These are phyloP conservation scores for Discostella stelligera DNA, from an alignment of 352 stramenopile genomes.

Conservation along the genomic window DNA sequence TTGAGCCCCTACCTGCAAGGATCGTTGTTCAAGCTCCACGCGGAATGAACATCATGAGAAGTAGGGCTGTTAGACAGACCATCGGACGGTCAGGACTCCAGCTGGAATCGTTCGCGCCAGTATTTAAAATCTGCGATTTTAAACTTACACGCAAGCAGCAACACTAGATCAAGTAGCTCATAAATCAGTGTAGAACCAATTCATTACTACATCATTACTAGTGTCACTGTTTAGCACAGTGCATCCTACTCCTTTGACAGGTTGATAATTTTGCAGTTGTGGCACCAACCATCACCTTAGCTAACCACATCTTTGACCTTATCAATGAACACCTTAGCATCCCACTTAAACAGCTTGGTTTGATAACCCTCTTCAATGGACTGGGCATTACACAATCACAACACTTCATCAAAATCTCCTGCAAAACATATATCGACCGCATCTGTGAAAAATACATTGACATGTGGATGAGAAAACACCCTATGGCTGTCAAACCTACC, in stretches of 20 bases:
- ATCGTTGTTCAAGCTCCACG: background rate
- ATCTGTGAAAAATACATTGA: background rate
- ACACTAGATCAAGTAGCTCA: no score
- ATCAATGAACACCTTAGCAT: background rate
- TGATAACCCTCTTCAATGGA: conserved; percentile 12
- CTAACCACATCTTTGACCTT: conserved; percentile 16
- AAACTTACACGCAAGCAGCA: no score
- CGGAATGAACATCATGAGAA: background rate
- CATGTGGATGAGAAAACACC: background rate
- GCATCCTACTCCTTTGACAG: conserved; percentile 51
- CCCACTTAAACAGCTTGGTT: no score
- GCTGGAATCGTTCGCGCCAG: no score
- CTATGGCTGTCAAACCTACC: background rate
- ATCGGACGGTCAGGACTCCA: no score
- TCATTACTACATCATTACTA: no score
- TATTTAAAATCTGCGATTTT: no score
- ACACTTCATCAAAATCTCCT: conserved; percentile 28
- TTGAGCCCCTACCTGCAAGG: no score
- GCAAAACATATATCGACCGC: conserved; percentile 14
- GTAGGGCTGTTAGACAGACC: no score
- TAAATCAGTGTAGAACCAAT: no score
- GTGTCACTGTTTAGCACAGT: no score
- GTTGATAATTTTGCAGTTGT: conserved; percentile 59
- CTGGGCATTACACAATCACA: conserved; percentile 35
- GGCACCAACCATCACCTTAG: conserved; percentile 40